These are phyloP conservation scores for Aspergillus pseudotamarii DNA, from an alignment of 2,329 filamentous ascomycete species.

Conservation along the genomic window DNA sequence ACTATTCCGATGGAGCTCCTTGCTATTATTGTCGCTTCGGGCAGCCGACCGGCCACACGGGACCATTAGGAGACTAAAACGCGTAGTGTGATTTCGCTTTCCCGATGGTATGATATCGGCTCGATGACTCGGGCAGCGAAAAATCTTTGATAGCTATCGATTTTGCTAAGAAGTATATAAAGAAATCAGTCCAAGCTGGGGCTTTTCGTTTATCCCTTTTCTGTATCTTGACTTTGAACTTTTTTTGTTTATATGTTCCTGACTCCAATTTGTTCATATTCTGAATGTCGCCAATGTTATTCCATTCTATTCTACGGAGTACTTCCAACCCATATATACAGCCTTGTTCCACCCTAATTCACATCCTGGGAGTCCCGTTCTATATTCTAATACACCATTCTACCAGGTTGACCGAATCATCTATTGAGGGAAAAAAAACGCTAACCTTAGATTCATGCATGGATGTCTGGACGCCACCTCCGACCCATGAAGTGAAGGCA, in stretches of 20 bases:
- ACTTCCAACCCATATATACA: not conserved
- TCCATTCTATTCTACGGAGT: conserved; percentile 3
- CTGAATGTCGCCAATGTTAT: not conserved
- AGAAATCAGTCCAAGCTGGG: not conserved
- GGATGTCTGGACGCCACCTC: conserved; percentile 23
- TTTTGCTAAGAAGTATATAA: conserved; percentile 9
- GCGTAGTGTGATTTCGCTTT: conserved; percentile 16
- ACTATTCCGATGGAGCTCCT: not conserved
- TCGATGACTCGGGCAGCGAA: conserved; percentile 1
- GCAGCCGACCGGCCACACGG: conserved; percentile 17
- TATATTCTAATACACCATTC: not conserved
- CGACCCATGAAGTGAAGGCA: conserved; percentile 32
- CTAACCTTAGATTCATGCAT: conserved; percentile 1
- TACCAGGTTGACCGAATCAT: not conserved
- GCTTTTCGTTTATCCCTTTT: not conserved
- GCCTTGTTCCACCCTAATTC: not conserved
- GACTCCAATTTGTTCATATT: not conserved
- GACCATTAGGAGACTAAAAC: conserved; percentile 13
- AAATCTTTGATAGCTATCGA: not conserved
- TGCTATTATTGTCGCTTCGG: conserved; percentile 4
- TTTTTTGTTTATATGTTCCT: not conserved
- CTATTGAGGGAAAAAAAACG: not conserved
- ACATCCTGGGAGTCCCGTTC: not conserved
- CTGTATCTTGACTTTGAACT: not conserved
- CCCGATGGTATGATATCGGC: conserved; percentile 15